These are phyloP conservation scores for Biscutella auriculata DNA, from an alignment of 441 rosid genomes.

Conservation along the genomic window DNA sequence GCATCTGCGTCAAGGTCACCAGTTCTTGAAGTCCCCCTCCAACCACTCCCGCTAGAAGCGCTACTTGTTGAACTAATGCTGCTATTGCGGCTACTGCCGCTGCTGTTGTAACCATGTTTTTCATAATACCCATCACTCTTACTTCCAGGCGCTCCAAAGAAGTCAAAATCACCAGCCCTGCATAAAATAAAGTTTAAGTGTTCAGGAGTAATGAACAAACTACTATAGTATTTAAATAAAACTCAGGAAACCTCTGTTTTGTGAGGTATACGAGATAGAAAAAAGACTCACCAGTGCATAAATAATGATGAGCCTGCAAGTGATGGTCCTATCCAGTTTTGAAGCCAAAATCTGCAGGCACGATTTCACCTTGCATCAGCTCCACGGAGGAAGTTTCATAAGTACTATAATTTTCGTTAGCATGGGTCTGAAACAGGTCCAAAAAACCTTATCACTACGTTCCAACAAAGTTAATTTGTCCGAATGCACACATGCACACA, in stretches of 20 bases:
- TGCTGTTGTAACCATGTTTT: slow-evolving; percentile 64
- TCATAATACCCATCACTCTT: slow-evolving; percentile 47
- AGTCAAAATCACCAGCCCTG: slow-evolving; percentile 73
- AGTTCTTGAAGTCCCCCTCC: slow-evolving; percentile 51
- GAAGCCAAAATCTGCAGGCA: slow-evolving; percentile 94
- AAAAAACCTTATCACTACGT: slow-evolving; percentile 5
- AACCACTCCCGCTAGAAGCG: slow-evolving; percentile 87
- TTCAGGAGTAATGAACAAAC: slow-evolving; percentile 11
- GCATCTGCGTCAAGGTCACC: slow-evolving; percentile 99
- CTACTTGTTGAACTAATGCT: slow-evolving; percentile 89
- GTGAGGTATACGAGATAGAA: not conserved
- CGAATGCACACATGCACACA: slow-evolving; percentile 5
- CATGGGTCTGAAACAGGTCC: not conserved
- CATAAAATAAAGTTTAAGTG: slow-evolving; percentile 13
- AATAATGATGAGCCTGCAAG: slow-evolving; percentile 74
- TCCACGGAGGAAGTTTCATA: slow-evolving; percentile 15
- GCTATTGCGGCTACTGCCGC: slow-evolving; percentile 92
- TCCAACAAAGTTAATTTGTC: slow-evolving; percentile 1
- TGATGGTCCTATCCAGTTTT: slow-evolving; percentile 98
- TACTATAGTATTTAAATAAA: not conserved
- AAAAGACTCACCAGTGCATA: slow-evolving; percentile 80
- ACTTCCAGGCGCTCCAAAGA: slow-evolving; percentile 51
- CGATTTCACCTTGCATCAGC: slow-evolving; percentile 19
- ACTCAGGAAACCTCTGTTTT: not conserved
- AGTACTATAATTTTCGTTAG: slow-evolving; percentile 12